Evolutionary conservation across 176 grass and related monocot genomes (phyloP), one percentile per base, ranked within the genome.

Genomic region (Pontederia crassipes): DNA sequence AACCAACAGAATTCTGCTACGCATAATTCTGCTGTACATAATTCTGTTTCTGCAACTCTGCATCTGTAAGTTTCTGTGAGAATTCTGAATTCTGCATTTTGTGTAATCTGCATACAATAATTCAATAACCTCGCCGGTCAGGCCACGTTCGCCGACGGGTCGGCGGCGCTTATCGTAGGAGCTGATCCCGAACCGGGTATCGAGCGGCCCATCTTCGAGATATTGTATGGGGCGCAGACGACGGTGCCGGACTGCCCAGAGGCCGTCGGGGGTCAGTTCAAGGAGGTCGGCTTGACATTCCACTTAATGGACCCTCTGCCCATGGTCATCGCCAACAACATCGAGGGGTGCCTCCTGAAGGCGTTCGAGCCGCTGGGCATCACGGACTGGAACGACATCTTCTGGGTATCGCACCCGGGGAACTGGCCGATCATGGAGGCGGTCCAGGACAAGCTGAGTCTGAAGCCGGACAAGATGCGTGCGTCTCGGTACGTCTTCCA

Each of bases 401-500:
- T 58, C 55, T 58, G 55, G 55, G 55, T 58, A 0, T 18, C 55
- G 0, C 55, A 58, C 18, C 55, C 55, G 1, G 55, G 55, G 17
- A 58, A 58, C 55, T 58, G 55, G 55, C 18, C n/a, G 10, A 58
- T 58, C 55, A 58, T 58, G 55, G 55, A 58, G 18, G 55, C 55
- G 17, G 27, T 58, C 55, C 17, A 54, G 52, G 12, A 8, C 9
- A 54, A 54, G 52, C 52, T 54, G 14, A 11, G 52, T 4, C 52
- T 54, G 52, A 12, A 54, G 14, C 52, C 12, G 52, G 52, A 54
- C 52, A 54, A 54, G 52, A 12, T 54, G 8, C 12, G 52, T 1
- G 16, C 52, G 14, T 12, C 52, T 4, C 52, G 52, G 2, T 11
- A 54, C 52, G 52, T 54, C 10, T 54, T 54, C 52, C 16, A 12